These are phyloP conservation scores for Allium sativum DNA, from an alignment of 106 monocot species.

Conservation along the genomic window DNA sequence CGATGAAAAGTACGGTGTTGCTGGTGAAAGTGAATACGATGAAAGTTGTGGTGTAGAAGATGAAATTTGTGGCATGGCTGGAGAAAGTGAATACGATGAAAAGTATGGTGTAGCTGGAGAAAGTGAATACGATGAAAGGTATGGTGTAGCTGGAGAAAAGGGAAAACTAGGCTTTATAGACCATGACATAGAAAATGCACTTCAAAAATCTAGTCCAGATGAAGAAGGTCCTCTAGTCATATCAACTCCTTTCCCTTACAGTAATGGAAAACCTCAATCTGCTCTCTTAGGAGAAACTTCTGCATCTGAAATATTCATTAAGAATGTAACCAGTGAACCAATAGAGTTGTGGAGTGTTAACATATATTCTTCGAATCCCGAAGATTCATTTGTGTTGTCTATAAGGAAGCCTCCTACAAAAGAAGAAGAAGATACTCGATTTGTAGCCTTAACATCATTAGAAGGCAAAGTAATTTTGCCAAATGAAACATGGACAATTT, in stretches of 20 bases:
- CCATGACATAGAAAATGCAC: constrained; percentile 56
- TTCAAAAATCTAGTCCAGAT: constrained; percentile 27
- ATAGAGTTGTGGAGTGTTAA: constrained; percentile 77
- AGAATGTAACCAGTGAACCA: constrained; percentile 52
- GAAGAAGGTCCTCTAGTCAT: constrained; percentile 52
- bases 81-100: neutral
- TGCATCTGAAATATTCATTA: constrained; percentile 37
- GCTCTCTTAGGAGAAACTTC: constrained; percentile 49
- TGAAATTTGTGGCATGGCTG: constrained; percentile 2
- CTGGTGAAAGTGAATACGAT: constrained; percentile 19
- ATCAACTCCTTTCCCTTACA: constrained; percentile 60
- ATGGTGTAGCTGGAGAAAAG: constrained; percentile 43
- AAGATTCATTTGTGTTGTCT: constrained; percentile 56
- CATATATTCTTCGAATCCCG: constrained; percentile 84
- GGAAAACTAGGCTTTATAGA: constrained; percentile 70
- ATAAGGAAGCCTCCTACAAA: constrained; percentile 66
- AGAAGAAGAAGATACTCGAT: constrained; percentile 21
- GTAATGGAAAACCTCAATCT: constrained; percentile 60
- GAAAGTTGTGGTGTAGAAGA: constrained; percentile 11
- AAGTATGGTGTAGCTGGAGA: neutral
- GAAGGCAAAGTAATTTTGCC: constrained; percentile 81
- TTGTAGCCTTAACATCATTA: constrained; percentile 47
- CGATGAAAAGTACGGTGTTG: neutral
- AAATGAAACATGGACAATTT: constrained; percentile 52
- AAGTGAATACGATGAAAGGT: neutral